Conservation (phyloP, 805 yeast genomes). For the Kazachstania martiniae region DNA sequence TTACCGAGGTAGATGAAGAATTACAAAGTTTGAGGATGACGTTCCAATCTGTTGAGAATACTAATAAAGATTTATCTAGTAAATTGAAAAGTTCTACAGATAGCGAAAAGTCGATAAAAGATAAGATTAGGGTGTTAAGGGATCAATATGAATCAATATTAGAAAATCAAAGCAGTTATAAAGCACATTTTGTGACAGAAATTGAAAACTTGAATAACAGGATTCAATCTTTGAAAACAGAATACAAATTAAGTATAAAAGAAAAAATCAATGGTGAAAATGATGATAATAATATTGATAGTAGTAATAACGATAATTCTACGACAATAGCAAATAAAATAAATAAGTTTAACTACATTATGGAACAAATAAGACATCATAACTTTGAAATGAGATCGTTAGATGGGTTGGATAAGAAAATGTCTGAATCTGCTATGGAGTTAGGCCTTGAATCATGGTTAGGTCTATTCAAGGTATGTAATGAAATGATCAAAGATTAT, state of each 20-base stretch:
- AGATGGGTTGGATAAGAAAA: too few relatives aligned
- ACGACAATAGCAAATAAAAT: not conserved
- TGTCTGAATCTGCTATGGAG: too few relatives aligned
- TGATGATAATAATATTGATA: too few relatives aligned
- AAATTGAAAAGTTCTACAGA: not conserved
- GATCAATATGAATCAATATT: constrained; percentile 13
- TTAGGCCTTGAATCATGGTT: constrained; percentile 13
- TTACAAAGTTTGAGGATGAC: constrained; percentile 4
- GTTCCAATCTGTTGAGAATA: not conserved
- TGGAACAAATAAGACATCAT: constrained; percentile 1
- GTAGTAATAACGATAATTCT: not conserved
- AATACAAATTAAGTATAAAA: too few relatives aligned
- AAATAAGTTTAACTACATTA: not conserved
- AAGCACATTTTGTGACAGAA: too few relatives aligned
- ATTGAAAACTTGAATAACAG: too few relatives aligned
- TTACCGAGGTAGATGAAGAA: constrained; percentile 39
- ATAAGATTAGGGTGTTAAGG: not conserved
- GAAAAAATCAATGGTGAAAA: too few relatives aligned
- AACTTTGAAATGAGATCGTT: too few relatives aligned
- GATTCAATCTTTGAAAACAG: too few relatives aligned
- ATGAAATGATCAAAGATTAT: constrained; percentile 10
- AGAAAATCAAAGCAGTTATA: too few relatives aligned
- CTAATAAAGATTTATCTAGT: not conserved
- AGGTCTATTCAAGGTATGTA: constrained; percentile 10
- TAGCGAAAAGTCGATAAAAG: not conserved